A percentile compares a stretch with the other conserved stretches of the same genome.
Conservation (phyloP, 345 rosid species). For the Diplotaxis tenuifolia region DNA sequence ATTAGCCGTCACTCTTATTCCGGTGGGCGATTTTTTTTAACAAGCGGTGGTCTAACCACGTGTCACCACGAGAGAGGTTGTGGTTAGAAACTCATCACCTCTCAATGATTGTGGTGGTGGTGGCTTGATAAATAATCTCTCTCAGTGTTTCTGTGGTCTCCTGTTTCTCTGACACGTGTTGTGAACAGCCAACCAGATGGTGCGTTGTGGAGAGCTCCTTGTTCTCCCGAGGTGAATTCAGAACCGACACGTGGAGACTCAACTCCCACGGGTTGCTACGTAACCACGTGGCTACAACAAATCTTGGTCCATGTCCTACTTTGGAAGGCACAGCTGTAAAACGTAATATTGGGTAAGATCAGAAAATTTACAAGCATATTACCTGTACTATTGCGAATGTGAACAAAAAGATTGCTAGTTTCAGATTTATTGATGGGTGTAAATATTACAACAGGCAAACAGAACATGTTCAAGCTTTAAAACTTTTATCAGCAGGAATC, state of each 20-base stretch:
- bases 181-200: conserved; percentile 11
- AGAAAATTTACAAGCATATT: too few species aligned
- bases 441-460: conserved; percentile 7
- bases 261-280: neutral
- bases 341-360: too few species aligned
- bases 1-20: conserved; percentile 30
- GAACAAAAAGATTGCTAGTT: neutral
- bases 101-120: conserved; percentile 27
- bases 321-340: neutral
- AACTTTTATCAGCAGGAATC: conserved; percentile 13
- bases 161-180: conserved; percentile 36
- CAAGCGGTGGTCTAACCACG: conserved; percentile 38
- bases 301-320: neutral
- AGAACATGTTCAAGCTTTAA: conserved; percentile 14
- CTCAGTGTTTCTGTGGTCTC: conserved; percentile 13
- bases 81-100: conserved; percentile 24
- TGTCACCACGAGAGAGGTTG: conserved; percentile 45
- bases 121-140: too few species aligned
- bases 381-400: neutral
- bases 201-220: conserved; percentile 36
- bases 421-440: conserved; percentile 16
- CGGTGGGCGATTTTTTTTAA: conserved; percentile 25
- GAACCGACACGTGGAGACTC: conserved; percentile 21
- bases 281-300: neutral
- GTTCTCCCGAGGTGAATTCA: conserved; percentile 14